Evolutionary conservation across 345 rosid species (phyloP).

Genomic region (Garcia nutans): DNA sequence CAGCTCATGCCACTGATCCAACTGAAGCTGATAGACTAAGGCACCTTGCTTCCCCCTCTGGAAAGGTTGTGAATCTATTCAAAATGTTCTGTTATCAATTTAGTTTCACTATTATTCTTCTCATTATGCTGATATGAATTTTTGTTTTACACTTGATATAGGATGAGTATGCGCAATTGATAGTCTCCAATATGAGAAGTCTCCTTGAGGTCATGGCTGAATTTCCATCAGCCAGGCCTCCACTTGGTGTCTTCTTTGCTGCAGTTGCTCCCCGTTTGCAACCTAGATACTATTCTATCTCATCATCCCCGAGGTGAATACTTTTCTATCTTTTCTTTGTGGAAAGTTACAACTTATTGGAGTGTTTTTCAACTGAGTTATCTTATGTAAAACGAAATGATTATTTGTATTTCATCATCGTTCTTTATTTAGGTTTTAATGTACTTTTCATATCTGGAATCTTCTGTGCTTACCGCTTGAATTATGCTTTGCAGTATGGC

Average conservation of each 20-base stretch:
- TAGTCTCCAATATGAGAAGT: slow-evolving; percentile 83
- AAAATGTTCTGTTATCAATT: background rate
- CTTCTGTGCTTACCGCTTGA: slow-evolving; percentile 13
- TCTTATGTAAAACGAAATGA: background rate
- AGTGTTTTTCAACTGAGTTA: background rate
- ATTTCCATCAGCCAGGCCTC: slow-evolving; percentile 86
- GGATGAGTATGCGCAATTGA: slow-evolving; percentile 94
- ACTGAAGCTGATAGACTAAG: slow-evolving; percentile 77
- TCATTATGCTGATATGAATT: slow-evolving; percentile 7
- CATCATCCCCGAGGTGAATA: slow-evolving; percentile 89
- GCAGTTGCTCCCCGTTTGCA: slow-evolving; percentile 84
- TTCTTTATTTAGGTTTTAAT: background rate
- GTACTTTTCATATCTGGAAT: background rate
- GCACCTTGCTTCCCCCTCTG: slow-evolving; percentile 86
- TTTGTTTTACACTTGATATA: slow-evolving; percentile 20
- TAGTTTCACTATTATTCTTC: background rate
- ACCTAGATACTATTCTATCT: slow-evolving; percentile 91
- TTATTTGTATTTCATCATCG: background rate
- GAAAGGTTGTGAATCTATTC: slow-evolving; percentile 58
- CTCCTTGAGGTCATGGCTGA: slow-evolving; percentile 92
- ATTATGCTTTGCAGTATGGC: slow-evolving; percentile 49
- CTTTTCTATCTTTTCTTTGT: background rate
- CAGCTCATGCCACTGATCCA: slow-evolving; percentile 93
- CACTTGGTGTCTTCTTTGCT: slow-evolving; percentile 95
- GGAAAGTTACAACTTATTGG: background rate